Conservation (phyloP, 495 filamentous ascomycete genomes). For the Thermothielavioides terrestris region DNA sequence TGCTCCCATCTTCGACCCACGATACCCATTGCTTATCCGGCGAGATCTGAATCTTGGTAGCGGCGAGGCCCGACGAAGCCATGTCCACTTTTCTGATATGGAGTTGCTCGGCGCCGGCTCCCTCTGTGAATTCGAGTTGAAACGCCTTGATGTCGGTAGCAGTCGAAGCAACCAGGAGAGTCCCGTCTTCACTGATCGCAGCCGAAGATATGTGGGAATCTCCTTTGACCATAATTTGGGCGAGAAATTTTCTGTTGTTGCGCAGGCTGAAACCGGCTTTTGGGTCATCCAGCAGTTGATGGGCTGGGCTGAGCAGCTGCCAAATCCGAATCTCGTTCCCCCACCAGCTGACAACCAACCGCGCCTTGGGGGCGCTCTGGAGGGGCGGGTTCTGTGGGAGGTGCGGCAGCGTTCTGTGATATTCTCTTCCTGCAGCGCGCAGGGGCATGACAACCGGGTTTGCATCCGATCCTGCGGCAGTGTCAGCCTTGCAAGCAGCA, state of each 20-base stretch:
- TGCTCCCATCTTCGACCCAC: constrained; percentile 69
- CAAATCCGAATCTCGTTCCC: constrained; percentile 80
- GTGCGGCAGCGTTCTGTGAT: constrained; percentile 66
- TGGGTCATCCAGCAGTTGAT: constrained; percentile 35
- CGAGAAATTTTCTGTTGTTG: constrained; percentile 53
- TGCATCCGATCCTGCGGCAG: constrained; percentile 65
- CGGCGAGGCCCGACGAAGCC: constrained; percentile 41
- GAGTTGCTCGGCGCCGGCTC: constrained; percentile 36
- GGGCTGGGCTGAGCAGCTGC: constrained; percentile 48
- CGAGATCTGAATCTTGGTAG: constrained; percentile 64
- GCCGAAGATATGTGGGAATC: constrained; percentile 85
- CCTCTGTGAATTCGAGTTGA: constrained; percentile 39
- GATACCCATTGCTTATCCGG: constrained; percentile 68
- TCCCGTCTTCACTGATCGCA: constrained; percentile 62
- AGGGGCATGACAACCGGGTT: constrained; percentile 73
- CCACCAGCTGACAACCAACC: constrained; percentile 89
- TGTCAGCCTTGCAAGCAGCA: constrained; percentile 26
- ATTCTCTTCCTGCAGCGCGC: constrained; percentile 68
- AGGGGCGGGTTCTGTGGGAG: constrained; percentile 70
- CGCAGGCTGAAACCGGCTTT: constrained; percentile 27
- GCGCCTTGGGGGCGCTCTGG: constrained; percentile 56
- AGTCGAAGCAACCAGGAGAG: constrained; percentile 68
- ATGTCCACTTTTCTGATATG: constrained; percentile 26
- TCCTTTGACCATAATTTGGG: constrained; percentile 64
- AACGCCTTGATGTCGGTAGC: constrained; percentile 73